Conservation (phyloP, 2,329 filamentous ascomycete genomes). For the Colletotrichum plurivorum region DNA sequence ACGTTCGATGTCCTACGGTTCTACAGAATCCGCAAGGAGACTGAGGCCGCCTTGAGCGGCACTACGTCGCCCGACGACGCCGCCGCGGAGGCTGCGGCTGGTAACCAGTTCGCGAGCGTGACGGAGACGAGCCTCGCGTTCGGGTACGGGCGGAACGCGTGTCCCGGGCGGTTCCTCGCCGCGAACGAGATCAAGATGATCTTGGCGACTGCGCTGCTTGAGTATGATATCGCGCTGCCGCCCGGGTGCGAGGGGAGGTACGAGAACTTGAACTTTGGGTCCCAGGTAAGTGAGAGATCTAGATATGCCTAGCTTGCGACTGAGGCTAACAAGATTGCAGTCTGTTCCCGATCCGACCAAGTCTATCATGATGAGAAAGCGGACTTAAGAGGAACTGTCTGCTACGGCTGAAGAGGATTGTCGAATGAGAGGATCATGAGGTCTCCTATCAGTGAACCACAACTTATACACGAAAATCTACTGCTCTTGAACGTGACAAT, state of each 20-base stretch:
- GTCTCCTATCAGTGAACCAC: too few species aligned
- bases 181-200: constrained; percentile 61
- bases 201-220: constrained; percentile 55
- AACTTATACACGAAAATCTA: too few species aligned
- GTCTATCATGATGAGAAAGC: background rate
- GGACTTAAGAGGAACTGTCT: background rate
- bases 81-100: constrained; percentile 33
- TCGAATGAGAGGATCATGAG: background rate
- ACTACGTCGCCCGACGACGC: background rate
- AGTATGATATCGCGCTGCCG: constrained; percentile 53
- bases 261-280: constrained; percentile 4
- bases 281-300: background rate
- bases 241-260: constrained; percentile 43
- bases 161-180: constrained; percentile 61
- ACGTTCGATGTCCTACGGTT: constrained; percentile 30
- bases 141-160: constrained; percentile 55
- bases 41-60: background rate
- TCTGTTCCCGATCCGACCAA: constrained; percentile 5
- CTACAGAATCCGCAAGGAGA: constrained; percentile 9
- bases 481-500: too few species aligned
- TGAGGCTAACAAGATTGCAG: background rate
- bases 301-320: too few species aligned
- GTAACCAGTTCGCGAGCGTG: constrained; percentile 58
- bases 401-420: background rate
- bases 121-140: constrained; percentile 52